Conservation (phyloP, 805 yeast genomes). For the Blastobotrys chiropterorum region DNA sequence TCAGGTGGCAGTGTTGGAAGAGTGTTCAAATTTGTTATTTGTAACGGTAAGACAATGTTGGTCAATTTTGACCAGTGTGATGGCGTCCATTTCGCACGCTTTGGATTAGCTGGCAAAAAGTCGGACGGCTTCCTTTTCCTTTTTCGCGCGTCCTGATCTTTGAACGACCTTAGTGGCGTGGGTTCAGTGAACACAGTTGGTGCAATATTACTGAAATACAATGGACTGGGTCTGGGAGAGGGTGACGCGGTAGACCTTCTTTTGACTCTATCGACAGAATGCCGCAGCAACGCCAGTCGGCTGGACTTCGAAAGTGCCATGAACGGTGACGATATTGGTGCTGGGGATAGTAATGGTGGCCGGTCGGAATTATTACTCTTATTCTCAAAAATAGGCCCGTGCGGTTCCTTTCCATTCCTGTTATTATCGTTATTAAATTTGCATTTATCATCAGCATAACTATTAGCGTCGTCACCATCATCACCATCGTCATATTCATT, state of each 20-base stretch:
- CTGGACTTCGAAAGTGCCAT: background rate
- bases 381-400: no score
- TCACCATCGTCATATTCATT: background rate
- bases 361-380: no score
- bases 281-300: background rate
- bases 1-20: conserved; percentile 11
- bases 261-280: background rate
- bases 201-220: background rate
- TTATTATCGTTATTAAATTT: background rate
- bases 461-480: background rate
- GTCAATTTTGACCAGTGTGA: conserved; percentile 11
- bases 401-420: no score
- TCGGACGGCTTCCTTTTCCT: background rate
- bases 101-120: background rate
- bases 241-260: background rate
- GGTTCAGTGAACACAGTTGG: background rate
- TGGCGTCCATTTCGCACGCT: conserved; percentile 7
- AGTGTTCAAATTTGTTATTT: conserved; percentile 3
- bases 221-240: background rate
- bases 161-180: background rate
- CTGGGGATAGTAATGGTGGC: background rate
- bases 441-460: background rate
- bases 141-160: no score
- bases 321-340: background rate
- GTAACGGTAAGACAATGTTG: conserved; percentile 2